Evolutionary conservation across 2,329 filamentous ascomycete species (phyloP).

Genomic region (Sporothrix variecibatus): DNA sequence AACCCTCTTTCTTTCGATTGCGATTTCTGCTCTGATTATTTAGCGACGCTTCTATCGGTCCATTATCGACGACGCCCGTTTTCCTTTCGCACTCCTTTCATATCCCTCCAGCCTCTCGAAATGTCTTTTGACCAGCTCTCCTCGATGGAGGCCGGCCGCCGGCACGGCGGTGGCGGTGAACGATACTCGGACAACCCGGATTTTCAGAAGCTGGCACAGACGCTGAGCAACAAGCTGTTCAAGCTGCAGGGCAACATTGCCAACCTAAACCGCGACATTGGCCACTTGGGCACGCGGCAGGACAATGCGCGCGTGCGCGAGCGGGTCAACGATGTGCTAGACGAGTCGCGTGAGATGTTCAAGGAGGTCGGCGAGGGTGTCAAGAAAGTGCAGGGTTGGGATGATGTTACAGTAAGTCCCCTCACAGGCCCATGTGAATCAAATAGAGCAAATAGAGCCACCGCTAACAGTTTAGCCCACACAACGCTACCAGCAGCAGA

Average conservation of each 20-base stretch:
- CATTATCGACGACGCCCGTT: background rate
- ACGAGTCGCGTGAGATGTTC: slow-evolving; percentile 84
- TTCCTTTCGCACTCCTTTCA: background rate
- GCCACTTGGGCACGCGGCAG: slow-evolving; percentile 81
- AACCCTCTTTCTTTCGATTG: background rate
- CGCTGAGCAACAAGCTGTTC: slow-evolving; percentile 86
- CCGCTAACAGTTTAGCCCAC: slow-evolving; percentile 62
- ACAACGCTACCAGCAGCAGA: slow-evolving; percentile 95
- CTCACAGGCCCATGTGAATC: background rate
- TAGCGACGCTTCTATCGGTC: background rate
- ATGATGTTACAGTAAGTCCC: slow-evolving; percentile 72
- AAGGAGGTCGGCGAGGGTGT: slow-evolving; percentile 90
- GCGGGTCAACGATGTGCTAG: slow-evolving; percentile 81
- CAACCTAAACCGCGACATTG: slow-evolving; percentile 79
- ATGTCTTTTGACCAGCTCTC: slow-evolving; percentile 95
- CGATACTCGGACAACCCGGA: slow-evolving; percentile 89
- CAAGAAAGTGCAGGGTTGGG: slow-evolving; percentile 88
- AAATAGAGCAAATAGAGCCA: background rate
- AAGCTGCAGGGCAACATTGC: slow-evolving; percentile 85
- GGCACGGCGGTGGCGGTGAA: slow-evolving; percentile 58
- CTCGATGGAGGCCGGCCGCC: slow-evolving; percentile 74
- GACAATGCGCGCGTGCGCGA: slow-evolving; percentile 91
- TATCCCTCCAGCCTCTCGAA: background rate
- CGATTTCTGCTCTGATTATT: background rate
- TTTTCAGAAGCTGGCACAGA: slow-evolving; percentile 79